A percentile compares a stretch with the other conserved stretches of the same genome.
phyloP scores from a whole-genome alignment of 2,329 filamentous ascomycete genomes.

The Phoma sp. region DNA sequence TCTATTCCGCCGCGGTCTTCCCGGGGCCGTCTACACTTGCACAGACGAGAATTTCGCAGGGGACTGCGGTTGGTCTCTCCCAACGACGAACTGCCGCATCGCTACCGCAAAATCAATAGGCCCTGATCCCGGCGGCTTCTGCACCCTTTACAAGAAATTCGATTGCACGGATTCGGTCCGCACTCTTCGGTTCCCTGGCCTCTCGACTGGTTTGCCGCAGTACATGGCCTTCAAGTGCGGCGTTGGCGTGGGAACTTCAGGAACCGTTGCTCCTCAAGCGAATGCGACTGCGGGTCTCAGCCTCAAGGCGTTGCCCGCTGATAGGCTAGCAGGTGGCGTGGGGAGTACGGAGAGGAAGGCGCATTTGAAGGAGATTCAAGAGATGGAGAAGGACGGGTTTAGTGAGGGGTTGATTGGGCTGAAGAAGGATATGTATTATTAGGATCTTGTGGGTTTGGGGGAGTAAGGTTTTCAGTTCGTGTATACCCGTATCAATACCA shows the following conservation, averaged over 20 bases:
- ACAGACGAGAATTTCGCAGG: constrained; percentile 36
- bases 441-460: neutral
- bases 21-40: constrained; percentile 46
- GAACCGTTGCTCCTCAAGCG: constrained; percentile 14
- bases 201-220: constrained; percentile 23
- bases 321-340: constrained; percentile 32
- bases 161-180: constrained; percentile 33
- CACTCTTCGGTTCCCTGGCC: constrained; percentile 37
- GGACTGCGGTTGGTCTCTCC: constrained; percentile 39
- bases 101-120: constrained; percentile 38
- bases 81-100: constrained; percentile 34
- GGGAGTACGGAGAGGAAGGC: constrained; percentile 31
- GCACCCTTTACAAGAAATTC: constrained; percentile 32
- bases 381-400: constrained; percentile 39
- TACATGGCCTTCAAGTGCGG: constrained; percentile 39
- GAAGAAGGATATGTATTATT: constrained; percentile 41
- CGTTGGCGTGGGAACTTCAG: constrained; percentile 10
- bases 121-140: constrained; percentile 40
- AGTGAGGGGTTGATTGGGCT: constrained; percentile 42
- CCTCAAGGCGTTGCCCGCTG: constrained; percentile 14
- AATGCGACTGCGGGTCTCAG: neutral
- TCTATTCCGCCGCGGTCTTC: constrained; percentile 40
- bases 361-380: constrained; percentile 26
- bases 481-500: constrained; percentile 30
- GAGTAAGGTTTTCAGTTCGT: constrained; percentile 10